Conservation (phyloP, 257 asterid species). For the Solanum microdontum region DNA sequence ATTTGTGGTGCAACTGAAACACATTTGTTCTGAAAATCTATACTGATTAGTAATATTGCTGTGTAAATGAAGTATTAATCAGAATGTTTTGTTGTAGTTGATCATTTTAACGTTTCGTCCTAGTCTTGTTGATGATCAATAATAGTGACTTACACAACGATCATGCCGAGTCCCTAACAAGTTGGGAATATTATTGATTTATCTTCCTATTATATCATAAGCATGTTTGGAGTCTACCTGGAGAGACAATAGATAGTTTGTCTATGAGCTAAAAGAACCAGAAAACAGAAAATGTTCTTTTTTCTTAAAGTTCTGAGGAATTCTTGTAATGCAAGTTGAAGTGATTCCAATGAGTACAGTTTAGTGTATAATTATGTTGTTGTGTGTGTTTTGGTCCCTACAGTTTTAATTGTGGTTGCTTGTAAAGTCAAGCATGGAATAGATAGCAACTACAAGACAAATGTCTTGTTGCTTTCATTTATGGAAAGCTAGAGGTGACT, state of each 20-base stretch:
- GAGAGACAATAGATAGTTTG: background rate
- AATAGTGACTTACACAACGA: background rate
- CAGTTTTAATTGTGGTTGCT: constrained; percentile 11
- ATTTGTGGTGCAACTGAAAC: background rate
- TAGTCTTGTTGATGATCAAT: background rate
- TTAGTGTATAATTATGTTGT: background rate
- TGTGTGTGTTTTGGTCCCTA: background rate
- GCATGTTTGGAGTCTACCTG: background rate
- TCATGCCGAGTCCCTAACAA: background rate
- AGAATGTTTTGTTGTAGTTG: background rate
- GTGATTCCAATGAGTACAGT: background rate
- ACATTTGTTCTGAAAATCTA: background rate
- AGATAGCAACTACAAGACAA: background rate
- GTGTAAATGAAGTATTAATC: background rate
- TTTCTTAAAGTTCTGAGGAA: background rate
- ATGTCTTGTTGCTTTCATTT: background rate
- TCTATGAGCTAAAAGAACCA: background rate
- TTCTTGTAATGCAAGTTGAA: constrained; percentile 12
- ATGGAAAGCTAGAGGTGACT: background rate
- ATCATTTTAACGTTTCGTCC: background rate
- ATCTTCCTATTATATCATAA: background rate
- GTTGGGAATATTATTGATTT: background rate
- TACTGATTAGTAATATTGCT: background rate
- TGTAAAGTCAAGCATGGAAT: constrained; percentile 10
- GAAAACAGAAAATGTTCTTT: background rate